Evolutionary conservation across 139 green algal species (phyloP), one percentile per base, ranked within the genome.

Genomic region (Mesostigma viride): DNA sequence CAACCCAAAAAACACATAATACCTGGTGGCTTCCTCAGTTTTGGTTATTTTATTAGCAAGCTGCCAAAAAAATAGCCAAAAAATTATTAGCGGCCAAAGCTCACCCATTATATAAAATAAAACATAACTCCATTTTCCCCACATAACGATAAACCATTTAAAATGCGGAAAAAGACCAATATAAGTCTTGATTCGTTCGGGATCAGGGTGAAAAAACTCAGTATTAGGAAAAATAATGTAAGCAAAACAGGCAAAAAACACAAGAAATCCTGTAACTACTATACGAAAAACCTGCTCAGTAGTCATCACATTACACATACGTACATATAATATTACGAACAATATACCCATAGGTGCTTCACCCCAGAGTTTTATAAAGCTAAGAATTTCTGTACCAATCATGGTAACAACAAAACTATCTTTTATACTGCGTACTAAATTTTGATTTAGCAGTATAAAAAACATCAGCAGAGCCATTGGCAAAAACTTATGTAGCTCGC

Each of bases 31-130:
- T 59, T 59, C 48, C 14, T 59, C 48, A 59, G 48, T 24, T 59
- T 59, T 30, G n/a, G 48, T 59, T 24, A 59, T 59, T 59, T 24
- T 24, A 59, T 59, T 59, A 59, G 48, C 48, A 31, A 59, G 14
- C 14, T 59, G 48, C 6, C 8, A 59, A 59, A 59, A 59, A 59
- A 59, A 59, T 30, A 8, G 11, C 6, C 26, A 8, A 59, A 59
- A 26, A 31, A 24, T n/a, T 59, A n/a, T n/a, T n/a, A n/a, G 8
- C 48, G 48, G 48, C 48, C 48, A 59, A 59, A 59, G 48, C 28
- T 59, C 48, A 26, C 48, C 48, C 48, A 59, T 59, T 59, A 59
- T 59, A 59, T 59, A 59, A 59, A 30, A 59, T 59, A 59, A 59
- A 30, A 59, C 48, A 24, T 59, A 59, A 59, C 48, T 24, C 48